Evolutionary conservation across 352 stramenopile genomes (phyloP).

Genomic region (Phytophthora tubulina): DNA sequence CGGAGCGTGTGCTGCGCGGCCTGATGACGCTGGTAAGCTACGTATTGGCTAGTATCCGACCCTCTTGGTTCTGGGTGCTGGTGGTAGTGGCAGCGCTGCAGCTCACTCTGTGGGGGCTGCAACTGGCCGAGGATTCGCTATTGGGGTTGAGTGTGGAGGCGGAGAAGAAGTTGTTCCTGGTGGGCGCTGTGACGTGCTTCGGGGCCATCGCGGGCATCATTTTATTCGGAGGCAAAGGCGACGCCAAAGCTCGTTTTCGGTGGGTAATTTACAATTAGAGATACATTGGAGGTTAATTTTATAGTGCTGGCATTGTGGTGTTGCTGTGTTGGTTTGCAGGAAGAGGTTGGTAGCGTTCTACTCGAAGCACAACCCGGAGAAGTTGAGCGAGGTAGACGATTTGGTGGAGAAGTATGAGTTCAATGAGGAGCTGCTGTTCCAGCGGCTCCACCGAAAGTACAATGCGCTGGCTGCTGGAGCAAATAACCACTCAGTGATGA

Average conservation of each 20-base stretch:
- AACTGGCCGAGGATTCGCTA: conserved; percentile 50
- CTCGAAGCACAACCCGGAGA: conserved; percentile 75
- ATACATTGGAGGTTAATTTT: neutral
- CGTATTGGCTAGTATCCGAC: conserved; percentile 46
- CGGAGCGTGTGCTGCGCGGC: conserved; percentile 62
- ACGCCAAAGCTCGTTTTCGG: conserved; percentile 56
- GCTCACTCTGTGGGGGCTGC: conserved; percentile 59
- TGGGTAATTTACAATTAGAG: conserved; percentile 31
- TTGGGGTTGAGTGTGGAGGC: conserved; percentile 45
- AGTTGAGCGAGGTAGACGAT: conserved; percentile 69
- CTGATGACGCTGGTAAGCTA: conserved; percentile 70
- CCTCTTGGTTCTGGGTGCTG: conserved; percentile 57
- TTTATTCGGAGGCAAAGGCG: conserved; percentile 53
- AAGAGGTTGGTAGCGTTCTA: conserved; percentile 75
- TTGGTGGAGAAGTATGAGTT: conserved; percentile 78
- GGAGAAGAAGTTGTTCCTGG: conserved; percentile 60
- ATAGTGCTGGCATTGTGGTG: conserved; percentile 5
- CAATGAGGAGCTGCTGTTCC: conserved; percentile 85
- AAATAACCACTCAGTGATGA: conserved; percentile 43
- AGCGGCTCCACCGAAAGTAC: conserved; percentile 83
- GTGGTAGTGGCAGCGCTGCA: conserved; percentile 63
- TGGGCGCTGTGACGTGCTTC: conserved; percentile 56
- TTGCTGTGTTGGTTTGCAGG: conserved; percentile 36
- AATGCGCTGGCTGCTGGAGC: conserved; percentile 59
- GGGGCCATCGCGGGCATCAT: conserved; percentile 56